phyloP scores from a whole-genome alignment of 352 stramenopile genomes.

The Globisporangium apiculatum region DNA sequence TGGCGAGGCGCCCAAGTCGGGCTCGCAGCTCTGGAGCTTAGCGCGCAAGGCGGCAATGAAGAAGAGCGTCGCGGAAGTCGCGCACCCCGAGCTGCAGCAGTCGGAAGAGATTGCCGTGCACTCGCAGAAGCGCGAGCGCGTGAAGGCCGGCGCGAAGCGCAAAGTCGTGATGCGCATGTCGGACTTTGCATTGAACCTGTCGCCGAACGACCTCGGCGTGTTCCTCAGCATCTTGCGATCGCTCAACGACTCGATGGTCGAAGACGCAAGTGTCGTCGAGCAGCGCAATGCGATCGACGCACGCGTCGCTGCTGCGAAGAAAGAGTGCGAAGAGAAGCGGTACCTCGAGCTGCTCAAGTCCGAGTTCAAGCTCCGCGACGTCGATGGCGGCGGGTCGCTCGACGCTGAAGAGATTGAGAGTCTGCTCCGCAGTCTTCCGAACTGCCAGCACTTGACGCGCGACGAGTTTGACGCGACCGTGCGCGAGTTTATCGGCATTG shows the following conservation, averaged over 20 bases:
- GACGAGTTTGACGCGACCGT: slow-evolving; percentile 75
- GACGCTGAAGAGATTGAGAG: slow-evolving; percentile 60
- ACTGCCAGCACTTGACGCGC: slow-evolving; percentile 67
- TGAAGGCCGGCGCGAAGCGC: slow-evolving; percentile 47
- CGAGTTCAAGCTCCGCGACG: slow-evolving; percentile 69
- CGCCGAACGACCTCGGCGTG: slow-evolving; percentile 66
- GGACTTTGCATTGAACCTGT: slow-evolving; percentile 82
- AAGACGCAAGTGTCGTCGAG: slow-evolving; percentile 55
- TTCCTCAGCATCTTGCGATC: slow-evolving; percentile 67
- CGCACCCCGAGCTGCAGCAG: slow-evolving; percentile 37
- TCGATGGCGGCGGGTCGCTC: slow-evolving; percentile 63
- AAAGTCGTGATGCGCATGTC: slow-evolving; percentile 78
- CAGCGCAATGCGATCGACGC: slow-evolving; percentile 36
- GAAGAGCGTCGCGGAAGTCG: slow-evolving; percentile 55
- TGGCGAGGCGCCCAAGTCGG: slow-evolving; percentile 18
- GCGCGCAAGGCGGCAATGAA: slow-evolving; percentile 43
- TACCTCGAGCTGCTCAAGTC: slow-evolving; percentile 65
- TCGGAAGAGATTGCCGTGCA: slow-evolving; percentile 23
- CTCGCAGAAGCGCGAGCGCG: slow-evolving; percentile 22
- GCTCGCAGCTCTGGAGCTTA: slow-evolving; percentile 46
- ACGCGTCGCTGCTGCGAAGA: slow-evolving; percentile 41
- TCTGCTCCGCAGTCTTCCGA: slow-evolving; percentile 53
- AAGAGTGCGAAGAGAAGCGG: slow-evolving; percentile 51
- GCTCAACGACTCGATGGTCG: slow-evolving; percentile 63
- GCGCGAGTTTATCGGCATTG: slow-evolving; percentile 64